Evolutionary conservation across 805 yeast genomes (phyloP), one percentile per base, ranked within the genome.

Genomic region (Lachancea thermotolerans): DNA sequence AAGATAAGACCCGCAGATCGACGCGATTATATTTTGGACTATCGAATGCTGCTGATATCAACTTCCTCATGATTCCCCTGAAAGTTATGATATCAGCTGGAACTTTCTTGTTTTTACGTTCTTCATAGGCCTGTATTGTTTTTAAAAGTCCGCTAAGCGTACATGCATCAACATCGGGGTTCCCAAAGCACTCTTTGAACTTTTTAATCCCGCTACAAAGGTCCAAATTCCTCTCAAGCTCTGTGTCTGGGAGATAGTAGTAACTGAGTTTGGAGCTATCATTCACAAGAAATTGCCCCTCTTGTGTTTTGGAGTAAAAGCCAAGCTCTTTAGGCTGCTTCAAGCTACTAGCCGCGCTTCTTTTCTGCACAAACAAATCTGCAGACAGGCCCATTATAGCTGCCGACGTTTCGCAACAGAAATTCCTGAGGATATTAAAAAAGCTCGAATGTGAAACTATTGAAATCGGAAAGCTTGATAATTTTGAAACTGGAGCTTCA

Each of bases 291-390:
- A 75, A 71, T 17, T 72, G 77, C 17, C 79, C 81, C 4, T 79
- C 75, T n/a, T 56, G 64, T 25, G 75, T 78, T 46, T 88, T 68
- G 1, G 91, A 79, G 59, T 71, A 91, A 3, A 77, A 62, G n/a
- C 77, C 71, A 2, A 91, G 53, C 63, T 93, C 96, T 52, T 82
- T 83, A 2, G 99, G 98, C 62, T 88, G 95, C 56, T 82, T 81
- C 43, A 90, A 70, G 1, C 87, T 78, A 0, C 91, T 79, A 9
- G 82, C 74, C 28, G 75, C 70, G 0, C 87, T 75, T 46, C 85
- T 67, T 10, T 77, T 67, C 42, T 62, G 57, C 12, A 64, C 56
- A 39, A 60, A 62, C 16, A 66, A 45, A 42, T 55, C 58, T 5
- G 66, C 49, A 10, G 65, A 50, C 14, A 51, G 46, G 12, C 59